Evolutionary conservation across 2,329 filamentous ascomycete genomes (phyloP).

Genomic region (Ceratocystis smalleyi): DNA sequence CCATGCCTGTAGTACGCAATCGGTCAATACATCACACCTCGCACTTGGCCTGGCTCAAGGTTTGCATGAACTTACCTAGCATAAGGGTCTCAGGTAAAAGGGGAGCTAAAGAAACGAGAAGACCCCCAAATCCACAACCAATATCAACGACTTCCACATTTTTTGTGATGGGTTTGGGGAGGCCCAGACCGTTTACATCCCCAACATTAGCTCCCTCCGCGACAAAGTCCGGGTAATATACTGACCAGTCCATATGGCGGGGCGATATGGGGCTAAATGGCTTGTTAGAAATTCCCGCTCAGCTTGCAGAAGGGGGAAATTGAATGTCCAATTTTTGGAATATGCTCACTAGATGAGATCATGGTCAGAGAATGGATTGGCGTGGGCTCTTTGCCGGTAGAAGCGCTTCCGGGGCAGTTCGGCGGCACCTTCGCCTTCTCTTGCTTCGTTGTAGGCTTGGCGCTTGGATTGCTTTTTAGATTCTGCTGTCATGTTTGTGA

Average conservation of each 20-base stretch:
- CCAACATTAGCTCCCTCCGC: slow-evolving; percentile 22
- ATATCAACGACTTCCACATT: slow-evolving; percentile 88
- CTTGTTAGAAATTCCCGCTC: slow-evolving; percentile 11
- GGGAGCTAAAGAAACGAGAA: slow-evolving; percentile 73
- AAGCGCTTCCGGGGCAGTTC: slow-evolving; percentile 84
- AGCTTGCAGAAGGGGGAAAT: neutral
- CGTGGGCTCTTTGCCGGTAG: slow-evolving; percentile 90
- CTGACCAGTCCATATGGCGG: slow-evolving; percentile 78
- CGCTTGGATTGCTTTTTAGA: slow-evolving; percentile 48
- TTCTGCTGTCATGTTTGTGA: slow-evolving; percentile 20
- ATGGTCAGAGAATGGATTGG: slow-evolving; percentile 96
- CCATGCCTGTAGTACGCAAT: slow-evolving; percentile 46
- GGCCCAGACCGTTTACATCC: slow-evolving; percentile 9
- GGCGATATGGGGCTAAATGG: slow-evolving; percentile 55
- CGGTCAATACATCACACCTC: neutral
- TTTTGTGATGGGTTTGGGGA: slow-evolving; percentile 26
- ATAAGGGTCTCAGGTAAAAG: slow-evolving; percentile 68
- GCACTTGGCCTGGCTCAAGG: neutral
- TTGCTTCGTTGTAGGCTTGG: slow-evolving; percentile 41
- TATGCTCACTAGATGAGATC: slow-evolving; percentile 62
- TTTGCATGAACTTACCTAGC: slow-evolving; percentile 43
- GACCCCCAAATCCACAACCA: slow-evolving; percentile 86
- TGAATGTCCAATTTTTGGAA: neutral
- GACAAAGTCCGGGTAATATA: slow-evolving; percentile 63
- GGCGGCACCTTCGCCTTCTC: slow-evolving; percentile 29